Evolutionary conservation across 2,329 filamentous ascomycete genomes (phyloP), one percentile per base, ranked within the genome.

Genomic region (Exophiala phaeomuriformis): DNA sequence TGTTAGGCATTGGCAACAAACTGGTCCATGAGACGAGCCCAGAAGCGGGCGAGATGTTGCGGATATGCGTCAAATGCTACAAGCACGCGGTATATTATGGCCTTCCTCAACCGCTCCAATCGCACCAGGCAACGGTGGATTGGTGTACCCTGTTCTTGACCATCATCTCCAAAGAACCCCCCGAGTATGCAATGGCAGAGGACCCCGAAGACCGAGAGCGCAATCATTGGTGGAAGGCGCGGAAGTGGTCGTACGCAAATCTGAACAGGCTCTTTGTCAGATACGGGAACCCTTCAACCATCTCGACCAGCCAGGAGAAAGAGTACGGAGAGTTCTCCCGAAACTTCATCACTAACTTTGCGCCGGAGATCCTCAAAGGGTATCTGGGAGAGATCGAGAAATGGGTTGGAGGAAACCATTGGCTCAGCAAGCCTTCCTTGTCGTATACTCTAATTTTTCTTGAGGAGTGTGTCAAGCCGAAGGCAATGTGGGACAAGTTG

Each of bases 171-270:
- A 97, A 97, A 72, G 75, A 84, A 27, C 83, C 88, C 35, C 93
- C 93, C 3, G 79, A 86, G 52, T 83, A 78, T 63, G 85, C 90
- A 35, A 84, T 97, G 79, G 71, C 77, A 53, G 89, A 94, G 56
- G 88, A 88, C 56, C 74, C 85, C 49, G 83, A 88, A 54, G 91
- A 97, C 67, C 83, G 93, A 53, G 93, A 97, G 71, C 81, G 85
- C 65, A 90, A 95, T 68, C 90, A 96, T 70, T 98, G 93, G 91
- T 98, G 91, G 91, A 98, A 97, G 77, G 88, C 90, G 60, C 97
- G 97, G 83, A 98, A 98, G 73, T 97, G 93, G 93, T 87, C 91
- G 9, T 98, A 96, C 71, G 95, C 93, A 66, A 97, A 97, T 71
- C 74, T 98, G 64, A 98, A 98, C 74, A 82, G 93, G 58, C 81